Evolutionary conservation across 2,329 filamentous ascomycete genomes (phyloP), one percentile per base, ranked within the genome.

Genomic region (Tolypocladium nubicola): DNA sequence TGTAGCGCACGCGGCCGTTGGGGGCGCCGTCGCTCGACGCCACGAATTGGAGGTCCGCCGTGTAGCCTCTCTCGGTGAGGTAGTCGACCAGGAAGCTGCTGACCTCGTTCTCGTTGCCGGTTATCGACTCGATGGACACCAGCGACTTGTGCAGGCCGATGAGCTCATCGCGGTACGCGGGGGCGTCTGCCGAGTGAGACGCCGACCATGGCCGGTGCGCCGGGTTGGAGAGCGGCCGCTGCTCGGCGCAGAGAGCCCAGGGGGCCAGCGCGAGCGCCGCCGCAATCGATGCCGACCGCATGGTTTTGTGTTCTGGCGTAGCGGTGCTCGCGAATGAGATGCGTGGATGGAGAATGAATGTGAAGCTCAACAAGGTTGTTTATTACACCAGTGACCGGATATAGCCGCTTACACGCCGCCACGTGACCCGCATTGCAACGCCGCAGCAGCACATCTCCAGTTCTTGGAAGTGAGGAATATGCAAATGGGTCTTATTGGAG

Each of bases 101-200:
- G 9, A 91, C 84, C 0, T 79, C 73, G 47, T 81, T 74, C 69
- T 96, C 91, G 60, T 86, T 79, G 52, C 82, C 82, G 3, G 82
- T 85, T 61, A 90, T 80, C 0, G 90, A 96, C 54, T 87, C 79
- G 50, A 87, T 87, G 58, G 87, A 78, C 37, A 92, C 79, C n/a
- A 96, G 82, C 19, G 83, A 80, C 56, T 85, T 83, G 73, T 96
- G 91, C 14, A 96, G 79, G 21, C 79, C 78, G 49, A 96, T 78
- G 1, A 96, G 79, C 43, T 73, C 69, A 3, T 73, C 63, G 41
- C 80, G 78, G 61, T 73, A 74, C 26, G 67, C 61, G 5, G 71
- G 70, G 38, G 67, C 63, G 55, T 66, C 61, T 33, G 60, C 52
- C 40, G 58, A 60, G 23, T 37, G 41, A 43, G 43, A 30, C 7